These are phyloP conservation scores for Clitopilus hobsonii DNA, from an alignment of 768 basidiomycete species.

Conservation along the genomic window DNA sequence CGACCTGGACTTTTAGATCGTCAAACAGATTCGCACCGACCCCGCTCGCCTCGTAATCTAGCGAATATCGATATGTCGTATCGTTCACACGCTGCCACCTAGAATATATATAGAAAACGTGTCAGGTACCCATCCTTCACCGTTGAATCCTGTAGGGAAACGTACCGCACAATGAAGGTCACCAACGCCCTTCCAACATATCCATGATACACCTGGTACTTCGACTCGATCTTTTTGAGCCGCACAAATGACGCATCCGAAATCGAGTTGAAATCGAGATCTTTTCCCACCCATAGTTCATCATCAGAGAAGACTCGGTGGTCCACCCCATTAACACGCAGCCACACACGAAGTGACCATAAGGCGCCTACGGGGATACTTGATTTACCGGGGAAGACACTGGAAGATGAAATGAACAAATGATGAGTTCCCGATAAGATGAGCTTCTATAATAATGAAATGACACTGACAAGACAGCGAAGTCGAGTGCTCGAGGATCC, in stretches of 20 bases:
- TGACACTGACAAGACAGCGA: conserved; percentile 54
- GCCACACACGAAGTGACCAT: conserved; percentile 60
- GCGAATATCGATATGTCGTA: conserved; percentile 45
- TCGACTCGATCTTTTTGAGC: conserved; percentile 35
- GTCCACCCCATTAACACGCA: conserved; percentile 51
- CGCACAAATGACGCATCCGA: conserved; percentile 52
- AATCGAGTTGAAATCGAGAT: conserved; percentile 59
- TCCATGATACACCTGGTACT: conserved; percentile 49
- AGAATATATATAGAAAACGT: background rate
- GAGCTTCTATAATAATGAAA: background rate
- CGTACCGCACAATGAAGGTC: conserved; percentile 50
- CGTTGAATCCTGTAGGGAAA: background rate
- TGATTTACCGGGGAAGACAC: conserved; percentile 56
- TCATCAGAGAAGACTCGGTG: conserved; percentile 63
- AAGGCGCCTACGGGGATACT: conserved; percentile 50
- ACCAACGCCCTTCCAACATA: conserved; percentile 53
- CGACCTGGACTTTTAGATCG: conserved; percentile 45
- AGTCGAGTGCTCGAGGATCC: conserved; percentile 52
- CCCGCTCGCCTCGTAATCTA: conserved; percentile 65
- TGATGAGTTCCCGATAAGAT: conserved; percentile 1
- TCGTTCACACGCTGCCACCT: conserved; percentile 49
- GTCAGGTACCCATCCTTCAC: too few relatives aligned
- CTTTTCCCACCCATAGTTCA: conserved; percentile 61
- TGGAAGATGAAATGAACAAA: conserved; percentile 14
- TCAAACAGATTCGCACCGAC: conserved; percentile 52